Evolutionary conservation across 106 monocot genomes (phyloP), one percentile per base, ranked within the genome.

Genomic region (Acanthochlamys bracteata): DNA sequence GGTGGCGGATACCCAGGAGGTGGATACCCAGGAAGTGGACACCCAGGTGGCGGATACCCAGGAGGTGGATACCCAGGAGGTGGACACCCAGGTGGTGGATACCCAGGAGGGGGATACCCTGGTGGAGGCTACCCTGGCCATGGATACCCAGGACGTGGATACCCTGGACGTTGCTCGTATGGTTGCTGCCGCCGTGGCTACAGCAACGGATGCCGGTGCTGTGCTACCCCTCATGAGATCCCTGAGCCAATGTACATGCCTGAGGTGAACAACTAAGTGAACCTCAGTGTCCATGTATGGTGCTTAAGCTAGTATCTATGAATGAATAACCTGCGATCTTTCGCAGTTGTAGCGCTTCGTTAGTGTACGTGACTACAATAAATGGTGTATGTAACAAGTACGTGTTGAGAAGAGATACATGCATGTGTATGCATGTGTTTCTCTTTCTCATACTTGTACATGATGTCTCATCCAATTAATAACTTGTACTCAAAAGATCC

Each of bases 161-260:
- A 78, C 68, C 75, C 74, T 74, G 40, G 61, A 74, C 53, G 53
- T 25, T 13, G 59, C 55, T 14, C 14, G 53, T n/a, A n/a, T 0
- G 63, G 52, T 0, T 67, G 76, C 11, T 39, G 61, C 21, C 64
- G 61, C 41, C 24, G 66, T 11, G 79, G 79, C 12, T 66, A 79
- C 72, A 65, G 75, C 2, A n/a, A n/a, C n/a, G 79, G 79, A 0
- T 79, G 75, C 64, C 47, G 12, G 11, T 82, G 82, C 77, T 82
- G 82, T 55, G 55, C 66, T 19, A 64, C 10, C 27, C 69, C 77
- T 0, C 40, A 69, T 23, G 73, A 82, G 69, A 60, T 82, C 24
- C 81, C 69, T 0, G 81, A 82, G 19, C 63, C 77, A 0, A 71
- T 61, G 42, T 82, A 82, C 78, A 24, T 68, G 54, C 75, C 81